These are phyloP conservation scores for Russula abietina DNA, from an alignment of 768 basidiomycete species.

Conservation along the genomic window DNA sequence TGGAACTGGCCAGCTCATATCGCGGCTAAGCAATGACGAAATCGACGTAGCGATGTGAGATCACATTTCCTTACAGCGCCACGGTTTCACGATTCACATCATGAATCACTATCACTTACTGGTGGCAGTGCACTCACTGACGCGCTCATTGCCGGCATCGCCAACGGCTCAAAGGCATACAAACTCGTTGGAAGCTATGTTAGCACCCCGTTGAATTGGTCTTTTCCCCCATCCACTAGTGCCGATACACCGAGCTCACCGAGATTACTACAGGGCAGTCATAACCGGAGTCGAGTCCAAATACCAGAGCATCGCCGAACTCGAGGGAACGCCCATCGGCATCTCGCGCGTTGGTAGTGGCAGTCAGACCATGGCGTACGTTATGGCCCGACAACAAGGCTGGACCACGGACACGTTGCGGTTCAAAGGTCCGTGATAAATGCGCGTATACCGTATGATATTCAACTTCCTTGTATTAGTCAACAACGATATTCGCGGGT, in stretches of 20 bases:
- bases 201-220: slow-evolving; percentile 84
- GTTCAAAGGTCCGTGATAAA: slow-evolving; percentile 55
- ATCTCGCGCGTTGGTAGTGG: slow-evolving; percentile 89
- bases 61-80: neutral
- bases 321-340: slow-evolving; percentile 78
- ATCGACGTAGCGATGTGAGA: slow-evolving; percentile 79
- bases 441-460: no score
- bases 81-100: no score
- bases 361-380: slow-evolving; percentile 92
- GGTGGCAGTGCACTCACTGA: slow-evolving; percentile 81
- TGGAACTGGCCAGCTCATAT: slow-evolving; percentile 81
- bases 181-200: slow-evolving; percentile 93
- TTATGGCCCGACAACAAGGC: slow-evolving; percentile 84
- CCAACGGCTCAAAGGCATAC: slow-evolving; percentile 81
- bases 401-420: slow-evolving; percentile 61
- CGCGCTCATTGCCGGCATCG: slow-evolving; percentile 85
- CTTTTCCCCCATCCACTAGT: slow-evolving; percentile 16
- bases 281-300: slow-evolving; percentile 72
- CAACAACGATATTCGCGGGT: slow-evolving; percentile 72
- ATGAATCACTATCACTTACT: no score
- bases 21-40: slow-evolving; percentile 63
- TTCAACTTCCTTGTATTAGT: no score
- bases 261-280: slow-evolving; percentile 62
- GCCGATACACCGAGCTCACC: neutral
- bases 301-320: slow-evolving; percentile 64